Evolutionary conservation across 2,329 filamentous ascomycete species (phyloP), one percentile per base, ranked within the genome.

Genomic region (Trichoderma semiorbis): DNA sequence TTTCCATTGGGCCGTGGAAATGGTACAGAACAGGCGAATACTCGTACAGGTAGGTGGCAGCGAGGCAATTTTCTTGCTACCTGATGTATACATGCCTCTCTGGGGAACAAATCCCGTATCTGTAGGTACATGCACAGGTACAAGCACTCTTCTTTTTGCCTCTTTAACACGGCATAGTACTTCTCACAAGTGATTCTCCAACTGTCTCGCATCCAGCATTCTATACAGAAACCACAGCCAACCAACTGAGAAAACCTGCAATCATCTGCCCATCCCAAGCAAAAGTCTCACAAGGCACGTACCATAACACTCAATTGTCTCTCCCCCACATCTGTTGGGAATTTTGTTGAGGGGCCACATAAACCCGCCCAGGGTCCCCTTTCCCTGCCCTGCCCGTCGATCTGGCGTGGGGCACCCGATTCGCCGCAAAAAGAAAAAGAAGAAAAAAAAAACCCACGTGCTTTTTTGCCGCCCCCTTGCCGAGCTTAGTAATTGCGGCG

Each of bases 271-370:
- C 21, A n/a, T 28, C 47, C 21, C 18, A 8, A 16, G 11, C 16
- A 43, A 12, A 43, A 16, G 18, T 5, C 30, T 60, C 30, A 32
- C 8, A 8, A 5, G 16, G 62, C 50, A 53, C 62, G 16, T 36
- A 16, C 61, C 11, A 53, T 10, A 43, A 47, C 36, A 60, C 43
- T 50, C 65, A 55, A 14, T 4, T 68, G 53, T 69, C 65, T 50
- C 65, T 69, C 65, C 55, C 65, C 67, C 67, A 70, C 67, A 70
- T 70, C 67, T 70, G 67, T 70, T 70, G 67, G 67, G 67, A 70
- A 55, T 62, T 62, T 70, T 70, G 67, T 70, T 70, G 67, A 70
- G 67, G 39, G 57, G 57, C 28, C 47, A 30, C 53, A 36, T 10
- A 34, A 32, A 43, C 16, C 36, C 36, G 36, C 21, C 18, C 58